Evolutionary conservation across 139 green algal genomes (phyloP).

Genomic region (Tetradesmus obliquus): DNA sequence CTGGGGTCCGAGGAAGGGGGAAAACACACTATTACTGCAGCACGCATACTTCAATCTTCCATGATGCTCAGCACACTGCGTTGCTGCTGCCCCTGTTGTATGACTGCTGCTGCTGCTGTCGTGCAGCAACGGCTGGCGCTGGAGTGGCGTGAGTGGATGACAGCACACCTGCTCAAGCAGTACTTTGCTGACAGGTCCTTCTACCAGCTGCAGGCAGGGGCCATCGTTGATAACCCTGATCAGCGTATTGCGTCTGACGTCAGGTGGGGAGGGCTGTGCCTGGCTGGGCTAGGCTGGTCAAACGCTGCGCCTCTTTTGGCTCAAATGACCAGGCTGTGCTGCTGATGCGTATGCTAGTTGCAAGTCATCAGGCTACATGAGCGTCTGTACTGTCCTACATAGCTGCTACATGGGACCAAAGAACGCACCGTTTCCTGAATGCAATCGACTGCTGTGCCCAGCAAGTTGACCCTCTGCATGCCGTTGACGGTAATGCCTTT

Average conservation of each 20-base stretch:
- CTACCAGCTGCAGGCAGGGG: constrained; percentile 86
- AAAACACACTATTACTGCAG: neutral
- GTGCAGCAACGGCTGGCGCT: constrained; percentile 74
- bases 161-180: constrained; percentile 75
- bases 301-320: neutral
- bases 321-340: neutral
- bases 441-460: too few species aligned
- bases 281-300: neutral
- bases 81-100: neutral
- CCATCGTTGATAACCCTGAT: constrained; percentile 91
- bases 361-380: too few species aligned
- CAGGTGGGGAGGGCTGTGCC: constrained; percentile 47
- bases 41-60: too few species aligned
- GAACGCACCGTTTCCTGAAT: too few species aligned
- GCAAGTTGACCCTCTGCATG: too few species aligned
- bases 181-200: constrained; percentile 94
- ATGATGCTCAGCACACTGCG: neutral
- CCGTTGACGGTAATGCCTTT: too few species aligned
- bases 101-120: neutral
- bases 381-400: too few species aligned
- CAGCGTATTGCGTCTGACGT: constrained; percentile 91
- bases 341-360: neutral
- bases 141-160: constrained; percentile 98
- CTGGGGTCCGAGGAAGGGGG: neutral
- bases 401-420: too few species aligned